A percentile compares a stretch with the other conserved stretches of the same genome.
Conservation (phyloP, 345 rosid species). For the Isatis tinctoria region DNA sequence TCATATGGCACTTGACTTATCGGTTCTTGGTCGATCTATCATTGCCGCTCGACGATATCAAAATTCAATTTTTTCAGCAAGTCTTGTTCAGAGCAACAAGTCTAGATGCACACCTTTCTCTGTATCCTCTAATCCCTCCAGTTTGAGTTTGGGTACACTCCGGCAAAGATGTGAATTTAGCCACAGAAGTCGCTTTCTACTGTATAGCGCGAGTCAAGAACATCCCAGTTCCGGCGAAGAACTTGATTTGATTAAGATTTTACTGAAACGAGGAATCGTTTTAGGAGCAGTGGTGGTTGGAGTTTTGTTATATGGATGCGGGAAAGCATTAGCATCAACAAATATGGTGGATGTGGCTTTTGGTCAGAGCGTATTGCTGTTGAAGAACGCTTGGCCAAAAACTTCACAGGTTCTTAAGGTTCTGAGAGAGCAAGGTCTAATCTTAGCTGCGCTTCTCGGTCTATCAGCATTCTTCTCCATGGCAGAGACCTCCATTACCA, state of each 20-base stretch:
- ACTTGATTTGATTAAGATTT: conserved; percentile 31
- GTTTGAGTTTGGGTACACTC: neutral
- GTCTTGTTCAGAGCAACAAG: conserved; percentile 7
- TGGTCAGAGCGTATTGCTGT: conserved; percentile 45
- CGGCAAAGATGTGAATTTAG: neutral
- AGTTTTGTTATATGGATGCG: conserved; percentile 44
- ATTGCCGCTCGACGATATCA: conserved; percentile 23
- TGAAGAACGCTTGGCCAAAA: conserved; percentile 64
- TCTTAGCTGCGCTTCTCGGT: conserved; percentile 59
- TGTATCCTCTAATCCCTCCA: neutral
- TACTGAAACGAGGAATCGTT: conserved; percentile 43
- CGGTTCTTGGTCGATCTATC: conserved; percentile 33
- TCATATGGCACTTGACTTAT: conserved; percentile 40
- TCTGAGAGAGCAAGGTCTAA: conserved; percentile 67
- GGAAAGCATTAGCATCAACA: conserved; percentile 56
- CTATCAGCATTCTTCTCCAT: conserved; percentile 77
- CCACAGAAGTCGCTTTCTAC: conserved; percentile 4
- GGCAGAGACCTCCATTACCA: conserved; percentile 88
- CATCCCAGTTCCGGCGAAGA: conserved; percentile 1
- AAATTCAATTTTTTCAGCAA: conserved; percentile 9
- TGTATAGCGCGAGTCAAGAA: conserved; percentile 8
- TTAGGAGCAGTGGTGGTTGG: conserved; percentile 56
- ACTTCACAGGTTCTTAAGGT: conserved; percentile 50
- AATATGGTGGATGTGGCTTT: conserved; percentile 49
- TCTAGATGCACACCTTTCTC: neutral